Evolutionary conservation across 2,329 filamentous ascomycete species (phyloP).

Genomic region (Cytospora leucostoma): DNA sequence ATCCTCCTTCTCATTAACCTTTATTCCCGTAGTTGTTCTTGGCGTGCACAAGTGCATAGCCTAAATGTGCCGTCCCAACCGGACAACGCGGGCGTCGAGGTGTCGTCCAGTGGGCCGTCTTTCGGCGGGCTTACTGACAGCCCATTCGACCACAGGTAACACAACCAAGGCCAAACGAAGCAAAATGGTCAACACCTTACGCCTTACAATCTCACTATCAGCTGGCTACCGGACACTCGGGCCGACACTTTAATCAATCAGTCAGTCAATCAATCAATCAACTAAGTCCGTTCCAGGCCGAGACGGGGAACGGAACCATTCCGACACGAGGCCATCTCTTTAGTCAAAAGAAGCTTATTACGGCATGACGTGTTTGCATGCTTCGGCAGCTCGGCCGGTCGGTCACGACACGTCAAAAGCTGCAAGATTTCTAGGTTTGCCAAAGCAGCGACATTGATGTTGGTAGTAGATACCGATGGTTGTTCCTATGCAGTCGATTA

Average conservation of each 20-base stretch:
- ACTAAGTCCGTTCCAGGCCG: not conserved
- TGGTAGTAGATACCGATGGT: not conserved
- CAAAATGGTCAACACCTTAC: not conserved
- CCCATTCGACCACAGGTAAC: not conserved
- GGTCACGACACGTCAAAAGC: not conserved
- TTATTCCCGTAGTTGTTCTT: conserved; percentile 16
- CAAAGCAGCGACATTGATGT: too few relatives aligned
- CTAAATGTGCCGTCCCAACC: conserved; percentile 13
- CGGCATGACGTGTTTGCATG: conserved; percentile 3
- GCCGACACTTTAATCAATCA: not conserved
- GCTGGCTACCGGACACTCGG: not conserved
- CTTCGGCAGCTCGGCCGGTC: not conserved
- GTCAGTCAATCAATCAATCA: not conserved
- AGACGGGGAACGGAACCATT: not conserved
- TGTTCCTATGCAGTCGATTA: not conserved
- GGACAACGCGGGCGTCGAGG: not conserved
- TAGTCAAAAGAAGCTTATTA: not conserved
- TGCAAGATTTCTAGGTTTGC: too few relatives aligned
- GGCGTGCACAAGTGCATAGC: conserved; percentile 14
- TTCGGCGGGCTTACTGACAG: not conserved
- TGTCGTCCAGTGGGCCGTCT: not conserved
- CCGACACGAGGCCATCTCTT: not conserved
- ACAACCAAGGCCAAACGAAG: not conserved
- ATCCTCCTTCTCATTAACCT: conserved; percentile 5
- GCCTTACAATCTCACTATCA: not conserved